Evolutionary conservation across 306 rosid genomes (phyloP), one percentile per base, ranked within the genome.

Genomic region (Trifolium fragiferum): DNA sequence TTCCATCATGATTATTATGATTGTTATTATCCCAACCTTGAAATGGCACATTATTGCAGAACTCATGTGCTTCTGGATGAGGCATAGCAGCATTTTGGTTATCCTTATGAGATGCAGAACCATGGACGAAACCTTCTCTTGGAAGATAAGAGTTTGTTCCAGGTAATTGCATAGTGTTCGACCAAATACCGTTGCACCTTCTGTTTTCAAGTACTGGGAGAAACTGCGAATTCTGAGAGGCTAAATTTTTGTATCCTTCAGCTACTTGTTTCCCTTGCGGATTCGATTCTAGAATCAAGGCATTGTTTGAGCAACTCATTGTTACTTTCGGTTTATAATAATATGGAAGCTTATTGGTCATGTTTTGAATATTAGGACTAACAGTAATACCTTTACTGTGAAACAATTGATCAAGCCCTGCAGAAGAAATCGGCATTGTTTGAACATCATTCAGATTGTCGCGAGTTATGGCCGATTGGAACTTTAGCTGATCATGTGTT

Each of bases 21-120:
- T n/a, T n/a, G 14, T 82, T 83, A 67, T 76, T 78, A 25, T 58
- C 64, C 98, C 98, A 93, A 50, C 84, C 86, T 49, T 67, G 89
- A 75, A 78, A 65, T 19, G 80, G 72, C 20, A 74, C 70, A 64
- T 78, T 83, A 12, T 44, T 50, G 40, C 10, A 37, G 40, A 37
- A 37, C 8, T 37, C 40, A 37, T 37, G 40, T 37, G 40, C 10
- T 6, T 40, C 44, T 9, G 11, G 10, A 40, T 13, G 55, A 49
- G 10, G 55, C 55, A 81, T 3, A 72, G 88, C 70, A 64, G 80
- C 85, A 64, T 54, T 37, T 37, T 10, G 1, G 40, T 37, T 50
- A 16, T 40, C 44, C 1, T 10, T 40, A 40, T 13, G 55, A 49
- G 20, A 19, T 46, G 80, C 5, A 72, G 88, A 73, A 64, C 76